These are phyloP conservation scores for Pyrenochaeta sp. DNA, from an alignment of 2,329 filamentous ascomycete genomes.

Conservation along the genomic window DNA sequence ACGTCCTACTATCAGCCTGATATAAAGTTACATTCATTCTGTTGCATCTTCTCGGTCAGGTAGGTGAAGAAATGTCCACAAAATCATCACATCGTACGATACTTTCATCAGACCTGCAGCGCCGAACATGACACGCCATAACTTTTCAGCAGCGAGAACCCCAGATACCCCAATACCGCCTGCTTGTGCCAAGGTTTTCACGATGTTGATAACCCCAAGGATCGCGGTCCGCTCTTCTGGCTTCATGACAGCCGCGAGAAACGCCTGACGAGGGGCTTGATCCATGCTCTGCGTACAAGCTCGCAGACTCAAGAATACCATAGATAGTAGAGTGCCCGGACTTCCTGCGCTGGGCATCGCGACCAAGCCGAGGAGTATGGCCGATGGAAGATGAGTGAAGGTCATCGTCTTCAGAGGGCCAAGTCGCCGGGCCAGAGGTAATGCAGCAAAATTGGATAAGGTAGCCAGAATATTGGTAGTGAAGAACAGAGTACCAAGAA, in stretches of 20 bases:
- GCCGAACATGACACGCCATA: constrained; percentile 29
- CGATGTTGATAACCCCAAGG: constrained; percentile 29
- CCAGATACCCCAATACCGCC: constrained; percentile 18
- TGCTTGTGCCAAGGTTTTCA: constrained; percentile 29
- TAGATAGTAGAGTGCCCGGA: constrained; percentile 10
- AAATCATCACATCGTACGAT: constrained; percentile 24
- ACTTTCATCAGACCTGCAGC: constrained; percentile 25
- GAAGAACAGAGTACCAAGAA: constrained; percentile 59
- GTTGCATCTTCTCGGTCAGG: background rate
- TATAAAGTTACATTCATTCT: too few species aligned
- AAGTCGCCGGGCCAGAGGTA: constrained; percentile 69
- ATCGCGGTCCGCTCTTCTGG: constrained; percentile 25
- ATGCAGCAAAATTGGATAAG: constrained; percentile 59
- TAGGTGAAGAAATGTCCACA: constrained; percentile 12
- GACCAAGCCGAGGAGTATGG: constrained; percentile 25
- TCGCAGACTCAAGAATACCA: constrained; percentile 20
- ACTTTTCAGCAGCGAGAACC: constrained; percentile 12
- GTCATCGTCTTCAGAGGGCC: constrained; percentile 53
- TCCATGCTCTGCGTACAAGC: constrained; percentile 31
- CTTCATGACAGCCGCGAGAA: constrained; percentile 20
- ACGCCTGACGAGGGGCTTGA: constrained; percentile 28
- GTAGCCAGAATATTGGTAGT: constrained; percentile 52
- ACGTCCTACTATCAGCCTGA: too few species aligned
- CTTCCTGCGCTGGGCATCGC: constrained; percentile 12
- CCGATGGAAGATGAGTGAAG: constrained; percentile 30